phyloP scores from a whole-genome alignment of 2,329 filamentous ascomycete genomes.

The Alternaria sp. region DNA sequence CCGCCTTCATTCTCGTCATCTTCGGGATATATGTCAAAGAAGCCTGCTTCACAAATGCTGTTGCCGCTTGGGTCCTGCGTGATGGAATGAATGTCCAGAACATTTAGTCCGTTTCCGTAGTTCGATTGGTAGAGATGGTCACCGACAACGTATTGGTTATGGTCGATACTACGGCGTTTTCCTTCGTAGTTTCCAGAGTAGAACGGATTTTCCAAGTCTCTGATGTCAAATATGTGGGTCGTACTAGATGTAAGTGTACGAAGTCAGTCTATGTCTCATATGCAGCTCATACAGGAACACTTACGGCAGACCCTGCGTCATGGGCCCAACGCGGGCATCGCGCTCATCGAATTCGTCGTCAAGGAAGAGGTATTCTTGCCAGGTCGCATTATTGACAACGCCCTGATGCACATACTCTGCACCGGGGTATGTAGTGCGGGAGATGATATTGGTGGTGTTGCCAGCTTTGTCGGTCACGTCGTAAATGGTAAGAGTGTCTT shows the following conservation, averaged over 20 bases:
- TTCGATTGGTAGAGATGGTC: slow-evolving; percentile 52
- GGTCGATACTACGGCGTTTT: slow-evolving; percentile 49
- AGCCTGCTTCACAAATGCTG: slow-evolving; percentile 52
- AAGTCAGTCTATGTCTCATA: too few species aligned
- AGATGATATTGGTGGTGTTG: slow-evolving; percentile 49
- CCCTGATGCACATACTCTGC: slow-evolving; percentile 66
- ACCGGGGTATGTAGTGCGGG: slow-evolving; percentile 61
- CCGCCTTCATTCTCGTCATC: slow-evolving; percentile 48
- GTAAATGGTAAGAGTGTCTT: slow-evolving; percentile 60
- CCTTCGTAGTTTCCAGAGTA: slow-evolving; percentile 53
- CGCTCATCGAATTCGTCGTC: slow-evolving; percentile 47
- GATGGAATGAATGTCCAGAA: slow-evolving; percentile 50
- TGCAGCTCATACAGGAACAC: too few species aligned
- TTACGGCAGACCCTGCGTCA: slow-evolving; percentile 37
- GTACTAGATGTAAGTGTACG: slow-evolving; percentile 5
- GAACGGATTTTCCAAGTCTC: slow-evolving; percentile 39
- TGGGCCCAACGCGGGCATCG: slow-evolving; percentile 39
- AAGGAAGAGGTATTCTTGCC: slow-evolving; percentile 41
- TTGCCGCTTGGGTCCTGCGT: slow-evolving; percentile 47
- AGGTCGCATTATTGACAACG: slow-evolving; percentile 35
- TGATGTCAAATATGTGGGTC: slow-evolving; percentile 47
- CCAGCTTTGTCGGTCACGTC: slow-evolving; percentile 60
- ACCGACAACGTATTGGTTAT: slow-evolving; percentile 56
- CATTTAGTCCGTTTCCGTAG: slow-evolving; percentile 51
- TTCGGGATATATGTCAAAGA: slow-evolving; percentile 54